Percentiles rank a stretch among this genome's conserved stretches.
These are phyloP conservation scores for Chaetomium tenue DNA, from an alignment of 495 filamentous ascomycete genomes.

Conservation along the genomic window DNA sequence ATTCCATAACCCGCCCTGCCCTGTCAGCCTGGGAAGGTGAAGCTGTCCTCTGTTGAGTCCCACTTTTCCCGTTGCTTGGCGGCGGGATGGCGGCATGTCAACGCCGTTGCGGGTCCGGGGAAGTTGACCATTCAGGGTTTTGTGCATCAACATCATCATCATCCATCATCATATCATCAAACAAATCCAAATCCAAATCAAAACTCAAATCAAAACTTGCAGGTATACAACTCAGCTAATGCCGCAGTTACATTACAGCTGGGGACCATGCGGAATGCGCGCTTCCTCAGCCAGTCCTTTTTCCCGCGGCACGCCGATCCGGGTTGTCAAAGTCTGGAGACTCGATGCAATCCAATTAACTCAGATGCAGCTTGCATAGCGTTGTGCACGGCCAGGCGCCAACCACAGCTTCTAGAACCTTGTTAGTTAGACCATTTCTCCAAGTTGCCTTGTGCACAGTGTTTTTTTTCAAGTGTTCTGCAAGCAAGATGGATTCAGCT, in stretches of 20 bases:
- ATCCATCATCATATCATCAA: no score
- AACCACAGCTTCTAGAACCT: background rate
- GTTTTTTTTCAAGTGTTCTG: background rate
- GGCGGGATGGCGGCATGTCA: constrained; percentile 4
- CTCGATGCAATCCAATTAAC: background rate
- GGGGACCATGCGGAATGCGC: background rate
- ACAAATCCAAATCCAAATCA: no score
- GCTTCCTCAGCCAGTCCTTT: constrained; percentile 2
- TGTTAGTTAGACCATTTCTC: background rate
- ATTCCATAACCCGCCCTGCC: background rate
- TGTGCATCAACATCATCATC: background rate
- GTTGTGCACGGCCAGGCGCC: background rate
- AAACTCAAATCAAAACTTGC: background rate
- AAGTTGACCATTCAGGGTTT: background rate
- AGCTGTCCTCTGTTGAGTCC: constrained; percentile 9
- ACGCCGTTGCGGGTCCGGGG: background rate
- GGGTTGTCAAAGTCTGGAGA: background rate
- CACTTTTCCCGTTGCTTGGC: constrained; percentile 20
- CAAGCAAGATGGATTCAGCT: background rate
- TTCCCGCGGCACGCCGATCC: background rate
- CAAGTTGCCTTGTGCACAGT: constrained; percentile 8
- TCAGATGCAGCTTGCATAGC: background rate
- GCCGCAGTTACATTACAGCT: background rate
- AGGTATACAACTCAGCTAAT: background rate
- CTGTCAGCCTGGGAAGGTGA: constrained; percentile 1